Evolutionary conservation across 1,284 basidiomycete species (phyloP).

Genomic region (Microbotryomycetes sp.): DNA sequence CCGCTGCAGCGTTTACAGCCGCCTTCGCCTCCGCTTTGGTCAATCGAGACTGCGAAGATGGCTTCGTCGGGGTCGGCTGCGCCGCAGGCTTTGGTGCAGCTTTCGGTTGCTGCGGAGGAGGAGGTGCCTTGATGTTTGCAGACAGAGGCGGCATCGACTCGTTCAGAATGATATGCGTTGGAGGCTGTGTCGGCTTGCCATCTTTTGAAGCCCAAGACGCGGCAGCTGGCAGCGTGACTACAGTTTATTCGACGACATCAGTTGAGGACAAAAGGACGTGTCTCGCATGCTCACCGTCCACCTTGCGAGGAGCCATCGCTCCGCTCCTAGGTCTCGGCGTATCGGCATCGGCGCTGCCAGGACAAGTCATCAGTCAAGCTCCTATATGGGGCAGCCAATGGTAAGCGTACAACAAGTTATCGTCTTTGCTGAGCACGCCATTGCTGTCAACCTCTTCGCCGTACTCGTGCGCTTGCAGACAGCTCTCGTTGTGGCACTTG

Average conservation of each 20-base stretch:
- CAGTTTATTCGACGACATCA: too few species aligned
- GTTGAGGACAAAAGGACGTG: background rate
- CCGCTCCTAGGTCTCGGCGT: background rate
- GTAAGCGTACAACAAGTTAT: slow-evolving; percentile 35
- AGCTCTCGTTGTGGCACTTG: slow-evolving; percentile 78
- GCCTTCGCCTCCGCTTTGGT: slow-evolving; percentile 11
- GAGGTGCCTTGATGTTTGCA: slow-evolving; percentile 13
- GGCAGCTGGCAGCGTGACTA: slow-evolving; percentile 29
- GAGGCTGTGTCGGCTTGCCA: slow-evolving; percentile 8
- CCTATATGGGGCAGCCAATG: background rate
- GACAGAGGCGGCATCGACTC: slow-evolving; percentile 27
- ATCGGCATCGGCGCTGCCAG: background rate
- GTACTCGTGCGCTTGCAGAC: slow-evolving; percentile 95
- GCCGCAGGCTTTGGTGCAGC: slow-evolving; percentile 17
- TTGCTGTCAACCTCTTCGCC: slow-evolving; percentile 94
- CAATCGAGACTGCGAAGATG: slow-evolving; percentile 8
- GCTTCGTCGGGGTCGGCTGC: slow-evolving; percentile 7
- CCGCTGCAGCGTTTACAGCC: background rate
- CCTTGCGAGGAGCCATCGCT: background rate
- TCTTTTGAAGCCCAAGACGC: slow-evolving; percentile 33
- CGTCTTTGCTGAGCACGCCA: slow-evolving; percentile 54
- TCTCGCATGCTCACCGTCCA: background rate
- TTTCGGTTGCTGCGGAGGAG: slow-evolving; percentile 13
- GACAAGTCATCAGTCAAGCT: background rate
- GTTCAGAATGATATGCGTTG: slow-evolving; percentile 24